Evolutionary conservation across 2,329 filamentous ascomycete species (phyloP), one percentile per base, ranked within the genome.

Genomic region (Fusarium bulbicola): DNA sequence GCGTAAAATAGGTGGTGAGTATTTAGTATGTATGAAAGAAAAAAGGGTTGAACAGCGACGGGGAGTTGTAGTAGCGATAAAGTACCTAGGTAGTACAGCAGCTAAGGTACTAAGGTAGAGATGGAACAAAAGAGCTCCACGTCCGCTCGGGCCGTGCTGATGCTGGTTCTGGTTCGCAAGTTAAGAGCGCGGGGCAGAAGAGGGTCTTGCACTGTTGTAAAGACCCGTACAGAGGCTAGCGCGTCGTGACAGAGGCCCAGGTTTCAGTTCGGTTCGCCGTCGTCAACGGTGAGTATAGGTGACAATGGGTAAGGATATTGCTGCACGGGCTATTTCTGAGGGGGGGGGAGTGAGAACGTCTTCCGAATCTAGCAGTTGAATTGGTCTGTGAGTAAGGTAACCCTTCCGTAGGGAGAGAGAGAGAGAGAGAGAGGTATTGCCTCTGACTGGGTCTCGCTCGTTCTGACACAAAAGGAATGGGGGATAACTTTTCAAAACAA

Each of bases 181-280:
- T 43, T 34, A 30, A 60, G 70, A 49, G 54, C 75, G 74, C 74
- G 68, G 75, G 74, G 73, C 75, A 76, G 68, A 78, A 54, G 61
- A 59, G 56, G 56, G 56, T 36, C 56, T 47, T 46, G 65, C 52
- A 59, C 63, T 61, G 73, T 49, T 64, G 64, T 62, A 58, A 21
- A 37, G 56, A 50, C 20, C 56, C 32, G 32, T 50, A 37, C 56
- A 59, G 42, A 57, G 68, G 71, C 63, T 74, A 73, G 75, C 59
- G 74, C 61, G 63, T 70, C 47, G 72, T 74, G 62, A 68, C 49
- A 71, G 73, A 77, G 74, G 71, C 54, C 74, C 68, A 76, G 68
- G 76, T 77, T 77, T 77, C 76, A 77, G 76, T 77, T 76, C 74
- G 72, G 73, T 57, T 77, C 74, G 70, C 70, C 66, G 75, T 76